Conservation (phyloP, 2,329 filamentous ascomycete genomes). For the Tolypocladium tropicale region DNA sequence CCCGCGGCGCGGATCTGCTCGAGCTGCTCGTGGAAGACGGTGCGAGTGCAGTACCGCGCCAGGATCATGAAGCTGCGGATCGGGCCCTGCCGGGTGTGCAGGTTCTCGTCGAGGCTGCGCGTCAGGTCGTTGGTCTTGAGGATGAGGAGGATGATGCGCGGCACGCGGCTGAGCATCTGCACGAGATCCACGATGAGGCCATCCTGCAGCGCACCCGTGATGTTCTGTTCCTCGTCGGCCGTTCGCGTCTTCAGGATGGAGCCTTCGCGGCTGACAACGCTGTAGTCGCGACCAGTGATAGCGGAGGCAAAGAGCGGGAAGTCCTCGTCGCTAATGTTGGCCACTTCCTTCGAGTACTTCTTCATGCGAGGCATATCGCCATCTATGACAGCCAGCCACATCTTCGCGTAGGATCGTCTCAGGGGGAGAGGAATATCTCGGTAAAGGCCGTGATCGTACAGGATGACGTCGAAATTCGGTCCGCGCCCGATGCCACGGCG, state of each 20-base stretch:
- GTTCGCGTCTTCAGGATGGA: slow-evolving; percentile 51
- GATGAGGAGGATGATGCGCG: slow-evolving; percentile 85
- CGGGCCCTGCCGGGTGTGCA: slow-evolving; percentile 62
- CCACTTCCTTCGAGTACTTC: slow-evolving; percentile 78
- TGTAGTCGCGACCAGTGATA: slow-evolving; percentile 89
- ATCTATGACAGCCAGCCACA: slow-evolving; percentile 94
- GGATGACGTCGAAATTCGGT: slow-evolving; percentile 84
- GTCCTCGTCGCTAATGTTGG: slow-evolving; percentile 77
- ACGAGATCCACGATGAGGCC: slow-evolving; percentile 84
- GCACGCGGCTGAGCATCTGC: slow-evolving; percentile 77
- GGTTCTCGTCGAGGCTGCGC: slow-evolving; percentile 81
- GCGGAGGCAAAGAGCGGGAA: slow-evolving; percentile 94
- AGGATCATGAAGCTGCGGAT: slow-evolving; percentile 58
- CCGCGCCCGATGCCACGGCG: slow-evolving; percentile 37
- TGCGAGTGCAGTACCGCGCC: slow-evolving; percentile 56
- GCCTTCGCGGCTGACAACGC: slow-evolving; percentile 54
- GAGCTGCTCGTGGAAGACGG: slow-evolving; percentile 54
- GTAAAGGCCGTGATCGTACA: slow-evolving; percentile 96
- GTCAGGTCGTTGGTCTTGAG: slow-evolving; percentile 97
- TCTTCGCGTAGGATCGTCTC: slow-evolving; percentile 82
- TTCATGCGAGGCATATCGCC: slow-evolving; percentile 80
- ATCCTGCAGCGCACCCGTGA: slow-evolving; percentile 74
- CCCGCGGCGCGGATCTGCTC: slow-evolving; percentile 38
- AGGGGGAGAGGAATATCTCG: slow-evolving; percentile 75
- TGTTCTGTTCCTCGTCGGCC: slow-evolving; percentile 72